A percentile compares a stretch with the other conserved stretches of the same genome.
These are phyloP conservation scores for Pelargonium australe DNA, from an alignment of 441 rosid genomes.

Conservation along the genomic window DNA sequence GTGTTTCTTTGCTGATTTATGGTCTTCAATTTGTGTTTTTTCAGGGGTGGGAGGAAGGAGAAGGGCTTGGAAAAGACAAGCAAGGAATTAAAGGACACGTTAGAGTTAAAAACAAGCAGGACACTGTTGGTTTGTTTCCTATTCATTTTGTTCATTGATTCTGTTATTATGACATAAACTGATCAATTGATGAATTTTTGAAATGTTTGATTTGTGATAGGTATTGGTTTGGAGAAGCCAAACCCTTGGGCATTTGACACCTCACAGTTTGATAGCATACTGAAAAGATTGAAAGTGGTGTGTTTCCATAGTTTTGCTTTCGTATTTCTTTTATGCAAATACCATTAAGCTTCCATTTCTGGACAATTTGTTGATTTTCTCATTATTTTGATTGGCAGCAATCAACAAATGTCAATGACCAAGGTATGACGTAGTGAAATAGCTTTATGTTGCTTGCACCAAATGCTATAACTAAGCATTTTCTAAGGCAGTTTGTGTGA, in stretches of 20 bases:
- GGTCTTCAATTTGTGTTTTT: conserved; percentile 9
- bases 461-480: not conserved
- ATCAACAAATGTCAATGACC: conserved; percentile 40
- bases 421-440: conserved; percentile 37
- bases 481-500: not conserved
- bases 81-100: conserved; percentile 92
- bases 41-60: conserved; percentile 99
- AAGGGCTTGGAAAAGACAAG: conserved; percentile 95
- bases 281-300: conserved; percentile 93
- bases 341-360: not conserved
- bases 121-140: conserved; percentile 50
- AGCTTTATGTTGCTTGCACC: not conserved
- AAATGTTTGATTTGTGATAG: conserved; percentile 28
- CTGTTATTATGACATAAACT: not conserved
- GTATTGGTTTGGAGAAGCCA: conserved; percentile 86
- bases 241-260: conserved; percentile 96
- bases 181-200: not conserved
- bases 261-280: conserved; percentile 85
- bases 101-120: conserved; percentile 84
- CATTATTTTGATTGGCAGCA: conserved; percentile 42
- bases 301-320: not conserved
- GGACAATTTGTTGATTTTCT: not conserved
- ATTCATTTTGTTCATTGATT: not conserved
- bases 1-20: not conserved
- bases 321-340: not conserved